These are phyloP conservation scores for Penicillium verrucosum DNA, from an alignment of 2,329 filamentous ascomycete genomes.

Conservation along the genomic window DNA sequence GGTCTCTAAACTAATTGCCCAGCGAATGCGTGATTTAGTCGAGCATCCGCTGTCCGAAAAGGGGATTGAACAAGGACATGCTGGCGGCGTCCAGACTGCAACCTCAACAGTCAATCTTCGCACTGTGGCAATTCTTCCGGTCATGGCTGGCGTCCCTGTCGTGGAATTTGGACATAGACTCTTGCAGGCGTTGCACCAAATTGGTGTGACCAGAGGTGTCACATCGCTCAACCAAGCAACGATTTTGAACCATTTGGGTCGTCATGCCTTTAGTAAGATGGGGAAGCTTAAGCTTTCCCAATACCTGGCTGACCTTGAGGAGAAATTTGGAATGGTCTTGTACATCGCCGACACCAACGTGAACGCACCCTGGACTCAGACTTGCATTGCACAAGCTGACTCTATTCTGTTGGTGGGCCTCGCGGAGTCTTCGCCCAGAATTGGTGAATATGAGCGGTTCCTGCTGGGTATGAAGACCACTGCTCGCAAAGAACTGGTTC, in stretches of 20 bases:
- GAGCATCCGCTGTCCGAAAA: conserved; percentile 72
- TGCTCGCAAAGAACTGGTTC: conserved; percentile 83
- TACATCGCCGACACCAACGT: conserved; percentile 97
- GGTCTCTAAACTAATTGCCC: conserved; percentile 97
- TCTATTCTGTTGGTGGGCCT: conserved; percentile 90
- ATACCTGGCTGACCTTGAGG: conserved; percentile 92
- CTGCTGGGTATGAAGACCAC: conserved; percentile 96
- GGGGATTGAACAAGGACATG: conserved; percentile 59
- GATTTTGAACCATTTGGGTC: conserved; percentile 89
- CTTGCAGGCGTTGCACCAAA: conserved; percentile 82
- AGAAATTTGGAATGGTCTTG: conserved; percentile 92
- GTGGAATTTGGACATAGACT: conserved; percentile 90
- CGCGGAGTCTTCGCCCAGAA: conserved; percentile 81
- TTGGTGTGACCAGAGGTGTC: conserved; percentile 84
- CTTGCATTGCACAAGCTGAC: conserved; percentile 94
- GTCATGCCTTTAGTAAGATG: conserved; percentile 96
- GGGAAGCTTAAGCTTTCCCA: conserved; percentile 93
- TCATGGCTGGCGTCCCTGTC: conserved; percentile 87
- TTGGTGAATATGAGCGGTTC: conserved; percentile 96
- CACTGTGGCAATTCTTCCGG: conserved; percentile 87
- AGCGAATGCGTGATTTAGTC: conserved; percentile 83
- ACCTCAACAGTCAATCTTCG: conserved; percentile 89
- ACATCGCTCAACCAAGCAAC: conserved; percentile 90
- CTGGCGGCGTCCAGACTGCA: conserved; percentile 50
- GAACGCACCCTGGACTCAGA: conserved; percentile 97